Evolutionary conservation across 306 rosid genomes (phyloP), one percentile per base, ranked within the genome.

Genomic region (Pueraria montana): DNA sequence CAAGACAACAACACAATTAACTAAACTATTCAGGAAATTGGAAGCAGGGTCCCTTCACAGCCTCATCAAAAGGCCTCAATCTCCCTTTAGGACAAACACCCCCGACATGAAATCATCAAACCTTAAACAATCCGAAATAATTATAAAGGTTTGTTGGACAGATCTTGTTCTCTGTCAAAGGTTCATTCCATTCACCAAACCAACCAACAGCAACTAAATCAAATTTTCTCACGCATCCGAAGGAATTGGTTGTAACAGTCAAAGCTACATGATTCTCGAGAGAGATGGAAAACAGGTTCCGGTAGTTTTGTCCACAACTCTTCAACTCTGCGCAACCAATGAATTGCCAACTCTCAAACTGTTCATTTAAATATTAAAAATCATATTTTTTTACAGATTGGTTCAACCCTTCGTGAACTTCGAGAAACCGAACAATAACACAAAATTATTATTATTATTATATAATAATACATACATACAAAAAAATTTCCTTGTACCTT

Each of bases 211-310:
- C 87, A 61, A 82, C 87, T 52, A 56, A 46, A 73, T 66, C 78
- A 78, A 72, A 79, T 24, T 49, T 68, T 81, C 88, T 72, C 53
- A 65, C 69, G 69, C 67, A 55, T 48, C 27, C 45, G 17, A 63
- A 65, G 24, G 56, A 63, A 82, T 82, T 89, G 84, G 91, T 88
- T 93, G 89, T 11, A 84, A 83, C 89, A 69, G 82, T 78, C 81
- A 78, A 85, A 84, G 71, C 70, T 82, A 13, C 43, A 74, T 16
- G 83, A 74, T 68, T 83, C 76, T 52, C 32, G 62, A 72, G 74
- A 81, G 43, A 73, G 75, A 58, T 62, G 55, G 67, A 30, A 72
- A 61, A 82, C 13, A 24, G 56, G 27, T 63, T 27, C 56, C 8
- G 18, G 61, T 69, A 45, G 42, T 50, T 61, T 76, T 71, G 66